A percentile compares a stretch with the other conserved stretches of the same genome.
These are phyloP conservation scores for Cryoendolithus antarcticus DNA, from an alignment of 2,329 filamentous ascomycete genomes.

Conservation along the genomic window DNA sequence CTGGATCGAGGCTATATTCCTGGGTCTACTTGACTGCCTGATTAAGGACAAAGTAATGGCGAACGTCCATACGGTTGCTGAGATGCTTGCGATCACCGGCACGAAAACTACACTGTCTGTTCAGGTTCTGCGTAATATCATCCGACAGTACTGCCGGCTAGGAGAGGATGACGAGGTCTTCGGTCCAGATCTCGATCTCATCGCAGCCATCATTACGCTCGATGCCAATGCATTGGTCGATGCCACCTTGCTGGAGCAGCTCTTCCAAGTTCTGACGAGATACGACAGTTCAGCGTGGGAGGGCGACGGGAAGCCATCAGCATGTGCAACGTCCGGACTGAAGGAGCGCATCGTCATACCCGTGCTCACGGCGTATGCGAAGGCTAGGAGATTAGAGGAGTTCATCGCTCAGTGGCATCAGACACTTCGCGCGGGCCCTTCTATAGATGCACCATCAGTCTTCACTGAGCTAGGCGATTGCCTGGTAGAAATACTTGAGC, in stretches of 20 bases:
- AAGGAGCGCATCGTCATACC: no score
- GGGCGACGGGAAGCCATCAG: no score
- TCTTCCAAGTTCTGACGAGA: conserved; percentile 4
- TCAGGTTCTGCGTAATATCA: conserved; percentile 8
- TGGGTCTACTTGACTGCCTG: conserved; percentile 24
- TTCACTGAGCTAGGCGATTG: conserved; percentile 1
- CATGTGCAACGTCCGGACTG: no score
- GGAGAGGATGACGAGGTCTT: background rate
- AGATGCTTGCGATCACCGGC: conserved; percentile 15
- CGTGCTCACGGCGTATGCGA: background rate
- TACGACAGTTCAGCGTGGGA: no score
- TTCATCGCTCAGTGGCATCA: conserved; percentile 1
- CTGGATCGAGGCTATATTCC: conserved; percentile 33
- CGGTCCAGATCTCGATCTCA: conserved; percentile 27
- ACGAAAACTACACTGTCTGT: conserved; percentile 9
- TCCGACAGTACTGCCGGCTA: conserved; percentile 6
- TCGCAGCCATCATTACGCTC: conserved; percentile 31
- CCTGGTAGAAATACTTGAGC: conserved; percentile 1
- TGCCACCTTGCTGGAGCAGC: background rate
- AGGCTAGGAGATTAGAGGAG: no score
- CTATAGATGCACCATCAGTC: no score
- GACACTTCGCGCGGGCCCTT: no score
- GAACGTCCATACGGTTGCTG: conserved; percentile 12
- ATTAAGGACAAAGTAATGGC: conserved; percentile 7
- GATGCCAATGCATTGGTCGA: conserved; percentile 35